phyloP scores from a whole-genome alignment of 805 yeast genomes.

The Torulaspora maleeae region DNA sequence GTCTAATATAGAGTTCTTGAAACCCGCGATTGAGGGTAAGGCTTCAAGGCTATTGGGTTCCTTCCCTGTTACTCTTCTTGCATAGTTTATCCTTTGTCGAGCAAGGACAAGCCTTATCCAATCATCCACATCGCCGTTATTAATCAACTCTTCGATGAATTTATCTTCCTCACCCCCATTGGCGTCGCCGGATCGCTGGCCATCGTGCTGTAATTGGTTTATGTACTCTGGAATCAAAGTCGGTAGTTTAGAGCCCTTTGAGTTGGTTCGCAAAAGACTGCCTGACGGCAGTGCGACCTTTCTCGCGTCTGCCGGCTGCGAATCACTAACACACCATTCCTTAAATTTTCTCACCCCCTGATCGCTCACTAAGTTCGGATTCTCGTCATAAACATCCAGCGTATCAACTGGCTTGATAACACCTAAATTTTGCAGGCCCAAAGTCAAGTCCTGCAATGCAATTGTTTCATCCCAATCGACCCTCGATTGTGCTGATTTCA shows the following conservation, averaged over 20 bases:
- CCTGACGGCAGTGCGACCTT: slow-evolving; percentile 35
- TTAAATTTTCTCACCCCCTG: slow-evolving; percentile 49
- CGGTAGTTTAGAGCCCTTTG: slow-evolving; percentile 20
- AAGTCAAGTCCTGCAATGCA: slow-evolving; percentile 57
- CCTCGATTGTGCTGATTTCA: slow-evolving; percentile 46
- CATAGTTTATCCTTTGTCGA: slow-evolving; percentile 28
- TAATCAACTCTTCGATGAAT: slow-evolving; percentile 29
- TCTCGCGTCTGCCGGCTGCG: slow-evolving; percentile 43
- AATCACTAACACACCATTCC: slow-evolving; percentile 50
- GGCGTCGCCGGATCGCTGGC: slow-evolving; percentile 12
- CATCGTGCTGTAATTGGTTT: slow-evolving; percentile 23
- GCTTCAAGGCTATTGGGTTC: slow-evolving; percentile 16
- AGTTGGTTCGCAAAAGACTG: slow-evolving; percentile 21
- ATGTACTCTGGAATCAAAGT: slow-evolving; percentile 33
- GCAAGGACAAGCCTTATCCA: slow-evolving; percentile 36
- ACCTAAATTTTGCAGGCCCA: slow-evolving; percentile 62
- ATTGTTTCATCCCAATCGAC: slow-evolving; percentile 45
- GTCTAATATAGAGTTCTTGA: slow-evolving; percentile 23
- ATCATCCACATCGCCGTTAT: slow-evolving; percentile 36
- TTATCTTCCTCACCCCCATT: slow-evolving; percentile 21
- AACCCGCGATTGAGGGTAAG: slow-evolving; percentile 27
- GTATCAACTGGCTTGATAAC: slow-evolving; percentile 54
- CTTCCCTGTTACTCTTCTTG: slow-evolving; percentile 22
- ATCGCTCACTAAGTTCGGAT: slow-evolving; percentile 42
- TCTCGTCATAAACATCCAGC: slow-evolving; percentile 49